Evolutionary conservation across 2,329 filamentous ascomycete species (phyloP), one percentile per base, ranked within the genome.

Genomic region (Aspergillus tamarii): DNA sequence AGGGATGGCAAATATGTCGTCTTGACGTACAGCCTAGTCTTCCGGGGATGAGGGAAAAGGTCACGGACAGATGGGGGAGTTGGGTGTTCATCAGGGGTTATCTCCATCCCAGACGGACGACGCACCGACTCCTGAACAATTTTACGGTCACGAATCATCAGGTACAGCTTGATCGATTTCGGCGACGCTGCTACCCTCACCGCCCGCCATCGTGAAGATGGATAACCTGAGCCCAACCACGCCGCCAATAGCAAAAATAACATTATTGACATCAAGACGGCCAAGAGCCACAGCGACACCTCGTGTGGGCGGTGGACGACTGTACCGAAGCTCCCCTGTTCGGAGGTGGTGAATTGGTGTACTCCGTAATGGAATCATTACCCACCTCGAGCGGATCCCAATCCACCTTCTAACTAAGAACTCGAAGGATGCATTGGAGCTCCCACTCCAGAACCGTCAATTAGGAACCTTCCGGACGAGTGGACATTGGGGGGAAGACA

Each of bases 331-430:
- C 62, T 60, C 55, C 58, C 66, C 28, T 32, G 46, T 64, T 63
- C 52, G 61, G 63, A 61, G 63, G 54, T 63, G 65, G 61, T 64
- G 61, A 65, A 52, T 32, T 52, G 28, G 48, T n/a, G 48, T 52
- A 64, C 63, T 66, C 64, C 65, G 63, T 60, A 61, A 65, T 62
- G 64, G 64, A 62, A 61, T 26, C 53, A 23, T 66, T 68, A 68
- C 54, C 67, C 67, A 68, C 67, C 34, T 52, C 23, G 32, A 57
- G 66, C 67, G 67, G 67, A 69, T 69, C 66, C 64, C 50, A 64
- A 63, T 54, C 66, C 63, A 63, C 61, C 59, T 46, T 54, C 59
- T 60, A 60, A 28, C 56, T 65, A 62, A 39, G 59, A 46, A 46
- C 58, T 34, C 55, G 43, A 61, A 57, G 58, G 61, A 61, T 61